A percentile compares a stretch with the other conserved stretches of the same genome.
These are phyloP conservation scores for Pichia sp. DNA, from an alignment of 1,139 yeast species.

Conservation along the genomic window DNA sequence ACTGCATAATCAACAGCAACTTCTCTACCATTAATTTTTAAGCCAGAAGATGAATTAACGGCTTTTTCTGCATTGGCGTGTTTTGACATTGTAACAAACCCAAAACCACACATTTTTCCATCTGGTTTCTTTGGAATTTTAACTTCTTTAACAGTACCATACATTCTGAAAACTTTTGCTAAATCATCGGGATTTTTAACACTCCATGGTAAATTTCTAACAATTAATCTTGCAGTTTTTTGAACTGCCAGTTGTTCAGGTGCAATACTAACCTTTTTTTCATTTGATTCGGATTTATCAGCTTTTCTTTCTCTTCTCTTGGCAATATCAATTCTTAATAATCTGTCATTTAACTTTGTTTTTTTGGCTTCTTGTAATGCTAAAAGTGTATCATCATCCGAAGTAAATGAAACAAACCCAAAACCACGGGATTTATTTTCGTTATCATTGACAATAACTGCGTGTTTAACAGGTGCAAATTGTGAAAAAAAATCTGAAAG, in stretches of 20 bases:
- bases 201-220: constrained; percentile 95
- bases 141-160: constrained; percentile 85
- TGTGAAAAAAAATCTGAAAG: constrained; percentile 80
- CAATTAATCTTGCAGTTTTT: constrained; percentile 62
- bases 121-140: constrained; percentile 82
- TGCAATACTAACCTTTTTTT: constrained; percentile 7
- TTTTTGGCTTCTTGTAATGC: constrained; percentile 66
- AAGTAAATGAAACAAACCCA: constrained; percentile 88
- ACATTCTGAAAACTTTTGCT: constrained; percentile 63
- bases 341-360: constrained; percentile 56
- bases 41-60: constrained; percentile 61
- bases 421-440: constrained; percentile 80
- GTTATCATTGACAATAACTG: constrained; percentile 79
- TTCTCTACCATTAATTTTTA: constrained; percentile 82
- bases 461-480: constrained; percentile 92
- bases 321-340: constrained; percentile 78
- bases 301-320: constrained; percentile 73
- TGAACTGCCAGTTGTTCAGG: constrained; percentile 22
- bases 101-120: constrained; percentile 92
- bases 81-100: constrained; percentile 86
- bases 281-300: not conserved
- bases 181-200: constrained; percentile 70
- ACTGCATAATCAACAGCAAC: constrained; percentile 94
- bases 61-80: constrained; percentile 74
- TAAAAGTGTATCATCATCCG: constrained; percentile 74